These are phyloP conservation scores for Lolium perenne DNA, from an alignment of 176 grass and related monocot species.

Conservation along the genomic window DNA sequence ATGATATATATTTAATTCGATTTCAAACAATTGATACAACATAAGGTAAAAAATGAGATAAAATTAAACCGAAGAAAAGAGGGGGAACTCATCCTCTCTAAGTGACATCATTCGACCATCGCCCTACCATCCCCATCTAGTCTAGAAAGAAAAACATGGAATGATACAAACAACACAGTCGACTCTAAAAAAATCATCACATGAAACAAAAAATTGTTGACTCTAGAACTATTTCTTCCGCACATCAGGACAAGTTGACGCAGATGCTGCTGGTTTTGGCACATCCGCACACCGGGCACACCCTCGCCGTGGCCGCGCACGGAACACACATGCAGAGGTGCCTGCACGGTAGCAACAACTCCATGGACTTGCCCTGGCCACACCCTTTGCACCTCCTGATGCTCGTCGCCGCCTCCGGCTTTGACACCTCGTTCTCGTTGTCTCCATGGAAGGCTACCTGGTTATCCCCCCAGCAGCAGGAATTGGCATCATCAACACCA, in stretches of 20 bases:
- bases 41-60: background rate
- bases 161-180: background rate
- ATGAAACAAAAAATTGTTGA: background rate
- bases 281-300: constrained; percentile 67
- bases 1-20: too few species aligned
- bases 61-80: background rate
- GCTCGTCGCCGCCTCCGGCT: background rate
- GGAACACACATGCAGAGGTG: constrained; percentile 67
- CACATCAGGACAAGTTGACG: constrained; percentile 63
- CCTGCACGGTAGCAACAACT: constrained; percentile 71
- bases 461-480: constrained; percentile 67
- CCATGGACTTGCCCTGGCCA: constrained; percentile 44
- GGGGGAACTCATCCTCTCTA: background rate
- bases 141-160: too few species aligned
- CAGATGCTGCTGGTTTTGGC: constrained; percentile 49
- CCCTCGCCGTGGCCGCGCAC: constrained; percentile 41
- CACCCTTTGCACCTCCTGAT: constrained; percentile 41
- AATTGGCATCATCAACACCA: constrained; percentile 52
- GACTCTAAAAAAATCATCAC: background rate
- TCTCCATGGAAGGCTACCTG: background rate
- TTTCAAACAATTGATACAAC: background rate
- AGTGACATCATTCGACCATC: constrained; percentile 3
- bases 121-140: background rate
- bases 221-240: constrained; percentile 3
- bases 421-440: background rate